These are phyloP conservation scores for Lindgomyces ingoldianus DNA, from an alignment of 495 filamentous ascomycete species.

Conservation along the genomic window DNA sequence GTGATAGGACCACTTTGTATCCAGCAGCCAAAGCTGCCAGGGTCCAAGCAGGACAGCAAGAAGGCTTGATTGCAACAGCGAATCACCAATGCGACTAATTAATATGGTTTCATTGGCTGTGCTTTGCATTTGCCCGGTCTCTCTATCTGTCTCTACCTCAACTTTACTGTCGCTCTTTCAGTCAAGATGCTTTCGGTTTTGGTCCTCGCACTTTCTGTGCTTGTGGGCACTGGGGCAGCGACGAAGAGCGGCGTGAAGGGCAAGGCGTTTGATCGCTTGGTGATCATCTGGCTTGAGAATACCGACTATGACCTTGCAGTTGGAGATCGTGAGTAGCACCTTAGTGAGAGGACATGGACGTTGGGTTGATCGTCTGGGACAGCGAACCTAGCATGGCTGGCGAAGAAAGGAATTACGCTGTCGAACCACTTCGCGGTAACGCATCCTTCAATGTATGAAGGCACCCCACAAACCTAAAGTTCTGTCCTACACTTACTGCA, in stretches of 20 bases:
- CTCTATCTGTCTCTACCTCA: not conserved
- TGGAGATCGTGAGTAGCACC: conserved; percentile 27
- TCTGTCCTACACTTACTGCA: too few relatives aligned
- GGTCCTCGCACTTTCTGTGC: conserved; percentile 5
- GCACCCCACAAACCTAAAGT: too few relatives aligned
- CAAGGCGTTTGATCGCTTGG: conserved; percentile 41
- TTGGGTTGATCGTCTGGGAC: not conserved
- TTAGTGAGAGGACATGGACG: not conserved
- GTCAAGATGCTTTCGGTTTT: conserved; percentile 1
- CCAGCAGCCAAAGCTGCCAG: too few relatives aligned
- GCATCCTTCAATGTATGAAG: conserved; percentile 54
- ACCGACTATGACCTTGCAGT: conserved; percentile 43
- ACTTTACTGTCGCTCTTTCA: not conserved
- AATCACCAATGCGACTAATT: not conserved
- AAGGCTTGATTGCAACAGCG: too few relatives aligned
- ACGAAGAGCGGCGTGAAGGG: conserved; percentile 41
- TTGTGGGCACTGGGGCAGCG: not conserved
- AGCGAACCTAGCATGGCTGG: conserved; percentile 41
- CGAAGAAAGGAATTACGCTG: conserved; percentile 40
- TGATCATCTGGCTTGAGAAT: conserved; percentile 45
- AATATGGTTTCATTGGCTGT: not conserved
- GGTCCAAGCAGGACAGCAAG: too few relatives aligned
- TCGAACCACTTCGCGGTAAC: conserved; percentile 54
- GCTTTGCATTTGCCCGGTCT: not conserved
- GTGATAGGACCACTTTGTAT: not conserved